Evolutionary conservation across 2,329 filamentous ascomycete species (phyloP).

Genomic region (Penicillium sp.): DNA sequence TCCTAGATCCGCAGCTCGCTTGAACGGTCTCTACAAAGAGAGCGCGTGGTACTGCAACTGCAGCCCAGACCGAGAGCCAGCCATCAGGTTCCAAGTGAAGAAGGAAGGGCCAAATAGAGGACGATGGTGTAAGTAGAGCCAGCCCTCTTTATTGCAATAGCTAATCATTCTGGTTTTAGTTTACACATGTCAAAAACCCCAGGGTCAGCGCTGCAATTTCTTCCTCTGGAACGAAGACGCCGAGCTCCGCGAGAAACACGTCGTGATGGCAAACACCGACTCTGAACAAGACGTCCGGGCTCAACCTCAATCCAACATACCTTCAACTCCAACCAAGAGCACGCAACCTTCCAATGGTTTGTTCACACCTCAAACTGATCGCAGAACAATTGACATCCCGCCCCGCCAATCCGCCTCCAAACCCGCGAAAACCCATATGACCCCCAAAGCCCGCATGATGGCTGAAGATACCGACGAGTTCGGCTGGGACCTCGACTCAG

Average conservation of each 20-base stretch:
- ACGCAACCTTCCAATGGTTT: slow-evolving; percentile 22
- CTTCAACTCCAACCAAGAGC: slow-evolving; percentile 19
- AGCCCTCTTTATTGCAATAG: background rate
- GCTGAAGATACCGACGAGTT: slow-evolving; percentile 38
- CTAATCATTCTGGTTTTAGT: slow-evolving; percentile 36
- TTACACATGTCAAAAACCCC: slow-evolving; percentile 58
- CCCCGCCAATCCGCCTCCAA: slow-evolving; percentile 5
- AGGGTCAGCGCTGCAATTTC: slow-evolving; percentile 55
- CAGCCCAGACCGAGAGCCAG: slow-evolving; percentile 50
- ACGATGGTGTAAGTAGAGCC: slow-evolving; percentile 47
- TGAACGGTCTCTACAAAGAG: slow-evolving; percentile 44
- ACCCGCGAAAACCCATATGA: slow-evolving; percentile 23
- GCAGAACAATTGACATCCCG: slow-evolving; percentile 12
- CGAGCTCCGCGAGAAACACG: slow-evolving; percentile 52
- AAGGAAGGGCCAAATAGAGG: slow-evolving; percentile 60
- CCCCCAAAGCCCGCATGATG: slow-evolving; percentile 32
- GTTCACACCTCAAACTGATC: slow-evolving; percentile 37
- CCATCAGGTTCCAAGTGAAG: slow-evolving; percentile 57
- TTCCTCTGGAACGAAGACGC: slow-evolving; percentile 65
- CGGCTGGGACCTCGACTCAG: slow-evolving; percentile 39
- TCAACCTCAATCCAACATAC: slow-evolving; percentile 1
- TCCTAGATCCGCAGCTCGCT: slow-evolving; percentile 22
- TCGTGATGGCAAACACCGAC: slow-evolving; percentile 51
- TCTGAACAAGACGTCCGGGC: slow-evolving; percentile 41
- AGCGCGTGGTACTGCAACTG: slow-evolving; percentile 59